Conservation (phyloP, 1,284 basidiomycete species). For the Coniferiporia sulphurascens region DNA sequence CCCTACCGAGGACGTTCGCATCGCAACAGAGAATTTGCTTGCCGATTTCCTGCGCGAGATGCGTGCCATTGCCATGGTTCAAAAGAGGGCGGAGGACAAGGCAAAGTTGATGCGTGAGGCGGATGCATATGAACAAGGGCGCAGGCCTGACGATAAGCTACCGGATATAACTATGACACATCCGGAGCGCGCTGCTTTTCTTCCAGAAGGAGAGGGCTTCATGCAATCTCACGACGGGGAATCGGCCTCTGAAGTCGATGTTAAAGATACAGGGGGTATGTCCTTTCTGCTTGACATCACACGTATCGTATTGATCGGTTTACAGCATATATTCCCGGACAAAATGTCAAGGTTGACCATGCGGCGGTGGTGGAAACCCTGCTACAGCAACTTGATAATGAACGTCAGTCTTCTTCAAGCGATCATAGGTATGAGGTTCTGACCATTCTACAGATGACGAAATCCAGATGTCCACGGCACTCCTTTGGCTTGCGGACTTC, state of each 20-base stretch:
- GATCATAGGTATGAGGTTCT: background rate
- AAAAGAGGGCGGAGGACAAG: slow-evolving; percentile 56
- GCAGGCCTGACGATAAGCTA: slow-evolving; percentile 39
- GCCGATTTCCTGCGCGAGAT: slow-evolving; percentile 94
- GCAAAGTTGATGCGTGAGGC: slow-evolving; percentile 36
- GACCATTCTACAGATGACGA: slow-evolving; percentile 62
- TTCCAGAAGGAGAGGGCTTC: slow-evolving; percentile 48
- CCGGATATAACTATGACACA: slow-evolving; percentile 46
- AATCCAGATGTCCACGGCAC: slow-evolving; percentile 82
- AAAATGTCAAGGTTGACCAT: slow-evolving; percentile 90
- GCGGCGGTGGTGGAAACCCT: slow-evolving; percentile 92
- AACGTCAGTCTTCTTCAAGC: slow-evolving; percentile 55
- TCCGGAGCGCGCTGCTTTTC: slow-evolving; percentile 42
- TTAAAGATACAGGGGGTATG: slow-evolving; percentile 62
- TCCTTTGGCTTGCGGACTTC: slow-evolving; percentile 93
- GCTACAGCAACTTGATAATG: slow-evolving; percentile 81
- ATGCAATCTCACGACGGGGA: slow-evolving; percentile 37
- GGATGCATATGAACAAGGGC: slow-evolving; percentile 37
- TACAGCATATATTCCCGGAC: slow-evolving; percentile 85
- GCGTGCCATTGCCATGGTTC: slow-evolving; percentile 74
- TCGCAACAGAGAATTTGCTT: slow-evolving; percentile 87
- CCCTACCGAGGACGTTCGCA: slow-evolving; percentile 89
- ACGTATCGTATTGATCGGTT: slow-evolving; percentile 26
- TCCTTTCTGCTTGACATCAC: background rate
- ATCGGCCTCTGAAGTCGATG: slow-evolving; percentile 40